Evolutionary conservation across 2,329 filamentous ascomycete genomes (phyloP).

Genomic region (Fusarium nanum): DNA sequence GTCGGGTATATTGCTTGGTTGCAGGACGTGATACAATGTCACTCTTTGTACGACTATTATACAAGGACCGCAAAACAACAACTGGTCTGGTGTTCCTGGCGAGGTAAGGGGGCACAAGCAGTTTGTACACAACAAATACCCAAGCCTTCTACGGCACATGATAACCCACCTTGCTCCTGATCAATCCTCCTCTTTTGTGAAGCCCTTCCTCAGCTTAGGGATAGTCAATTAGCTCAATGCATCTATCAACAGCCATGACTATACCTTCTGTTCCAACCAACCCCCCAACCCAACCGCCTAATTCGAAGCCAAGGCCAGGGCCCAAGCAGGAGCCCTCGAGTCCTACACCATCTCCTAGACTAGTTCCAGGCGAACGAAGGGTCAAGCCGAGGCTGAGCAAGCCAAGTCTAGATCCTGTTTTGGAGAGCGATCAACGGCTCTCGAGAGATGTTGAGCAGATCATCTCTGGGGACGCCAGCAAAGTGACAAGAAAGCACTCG

Average conservation of each 20-base stretch:
- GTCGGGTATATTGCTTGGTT: background rate
- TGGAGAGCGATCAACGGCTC: conserved; percentile 44
- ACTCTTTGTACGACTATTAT: background rate
- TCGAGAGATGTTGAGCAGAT: conserved; percentile 31
- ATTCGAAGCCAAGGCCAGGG: conserved; percentile 11
- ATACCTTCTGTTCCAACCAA: conserved; percentile 14
- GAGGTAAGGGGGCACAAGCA: background rate
- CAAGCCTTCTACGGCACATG: background rate
- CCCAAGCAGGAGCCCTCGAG: conserved; percentile 2
- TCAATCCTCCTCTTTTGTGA: background rate
- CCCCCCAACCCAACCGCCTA: background rate
- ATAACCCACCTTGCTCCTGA: background rate
- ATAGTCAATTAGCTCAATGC: conserved; percentile 3
- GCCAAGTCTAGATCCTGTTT: conserved; percentile 47
- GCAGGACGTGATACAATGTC: conserved; percentile 1
- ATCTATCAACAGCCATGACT: conserved; percentile 30
- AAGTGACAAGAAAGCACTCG: conserved; percentile 34
- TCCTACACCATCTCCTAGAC: conserved; percentile 4
- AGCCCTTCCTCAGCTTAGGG: background rate
- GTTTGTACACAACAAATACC: conserved; percentile 1
- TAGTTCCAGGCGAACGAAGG: conserved; percentile 34
- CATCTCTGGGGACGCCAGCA: conserved; percentile 23
- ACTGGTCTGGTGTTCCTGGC: background rate
- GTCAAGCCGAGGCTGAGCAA: conserved; percentile 34
- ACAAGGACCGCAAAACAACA: background rate